Evolutionary conservation across 2,329 filamentous ascomycete genomes (phyloP).

Genomic region (Trichoderma sp.): DNA sequence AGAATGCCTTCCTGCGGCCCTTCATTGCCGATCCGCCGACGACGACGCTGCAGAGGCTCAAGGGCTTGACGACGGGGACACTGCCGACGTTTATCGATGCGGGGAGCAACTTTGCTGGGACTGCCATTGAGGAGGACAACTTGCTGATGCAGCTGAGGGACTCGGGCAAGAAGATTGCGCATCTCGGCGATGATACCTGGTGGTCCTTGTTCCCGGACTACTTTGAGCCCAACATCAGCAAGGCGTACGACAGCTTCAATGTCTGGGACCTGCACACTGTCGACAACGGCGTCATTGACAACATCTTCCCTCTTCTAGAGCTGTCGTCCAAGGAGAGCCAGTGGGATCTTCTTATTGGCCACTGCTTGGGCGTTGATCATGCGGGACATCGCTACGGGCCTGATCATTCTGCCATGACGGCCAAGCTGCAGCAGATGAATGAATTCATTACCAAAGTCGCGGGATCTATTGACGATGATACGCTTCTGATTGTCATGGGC

Average conservation of each 20-base stretch:
- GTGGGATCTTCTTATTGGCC: slow-evolving; percentile 95
- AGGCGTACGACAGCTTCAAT: slow-evolving; percentile 93
- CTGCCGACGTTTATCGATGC: slow-evolving; percentile 91
- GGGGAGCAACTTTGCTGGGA: slow-evolving; percentile 93
- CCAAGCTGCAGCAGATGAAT: slow-evolving; percentile 92
- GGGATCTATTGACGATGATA: slow-evolving; percentile 72
- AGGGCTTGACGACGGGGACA: slow-evolving; percentile 92
- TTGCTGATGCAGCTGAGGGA: slow-evolving; percentile 63
- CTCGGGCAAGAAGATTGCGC: slow-evolving; percentile 72
- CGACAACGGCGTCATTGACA: slow-evolving; percentile 88
- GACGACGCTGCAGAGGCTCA: slow-evolving; percentile 84
- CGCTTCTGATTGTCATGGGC: slow-evolving; percentile 93
- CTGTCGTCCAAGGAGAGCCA: slow-evolving; percentile 58
- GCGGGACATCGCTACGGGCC: slow-evolving; percentile 95
- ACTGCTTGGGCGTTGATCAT: slow-evolving; percentile 94
- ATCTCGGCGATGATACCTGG: slow-evolving; percentile 98
- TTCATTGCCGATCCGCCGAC: slow-evolving; percentile 98
- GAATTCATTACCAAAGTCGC: slow-evolving; percentile 70
- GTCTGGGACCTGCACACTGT: slow-evolving; percentile 97
- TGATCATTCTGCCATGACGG: slow-evolving; percentile 84
- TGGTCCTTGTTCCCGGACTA: slow-evolving; percentile 88
- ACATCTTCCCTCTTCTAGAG: slow-evolving; percentile 80
- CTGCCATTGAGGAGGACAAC: slow-evolving; percentile 91
- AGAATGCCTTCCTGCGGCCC: slow-evolving; percentile 83
- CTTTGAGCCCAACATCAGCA: slow-evolving; percentile 82